Conservation (phyloP, 768 basidiomycete genomes). For the Mycena latifolia region DNA sequence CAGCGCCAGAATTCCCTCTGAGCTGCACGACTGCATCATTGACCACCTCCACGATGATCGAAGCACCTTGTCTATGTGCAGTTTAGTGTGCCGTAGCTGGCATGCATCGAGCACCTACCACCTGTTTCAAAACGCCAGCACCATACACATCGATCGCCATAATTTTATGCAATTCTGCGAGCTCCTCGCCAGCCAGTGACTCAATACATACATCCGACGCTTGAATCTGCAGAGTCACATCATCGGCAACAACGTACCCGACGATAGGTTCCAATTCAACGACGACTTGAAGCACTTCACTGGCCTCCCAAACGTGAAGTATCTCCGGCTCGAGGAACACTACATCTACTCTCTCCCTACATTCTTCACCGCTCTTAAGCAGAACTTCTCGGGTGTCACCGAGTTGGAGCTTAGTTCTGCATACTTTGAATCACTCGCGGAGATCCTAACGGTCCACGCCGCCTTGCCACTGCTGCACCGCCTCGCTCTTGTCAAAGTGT, state of each 20-base stretch:
- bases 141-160: not conserved
- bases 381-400: too few relatives aligned
- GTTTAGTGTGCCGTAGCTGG: not conserved
- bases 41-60: conserved; percentile 6
- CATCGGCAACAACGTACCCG: not conserved
- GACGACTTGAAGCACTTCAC: not conserved
- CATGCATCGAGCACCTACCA: conserved; percentile 5
- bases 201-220: conserved; percentile 19
- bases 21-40: conserved; percentile 14
- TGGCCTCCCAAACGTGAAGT: conserved; percentile 4
- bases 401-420: conserved; percentile 9
- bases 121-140: not conserved
- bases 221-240: conserved; percentile 19
- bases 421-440: conserved; percentile 6
- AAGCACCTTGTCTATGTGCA: not conserved
- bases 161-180: conserved; percentile 17
- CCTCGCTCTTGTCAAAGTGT: not conserved
- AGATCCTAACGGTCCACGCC: not conserved
- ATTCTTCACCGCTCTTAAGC: not conserved
- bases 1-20: conserved; percentile 2
- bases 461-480: conserved; percentile 12
- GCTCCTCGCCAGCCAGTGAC: conserved; percentile 12
- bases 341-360: not conserved
- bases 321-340: conserved; percentile 7
- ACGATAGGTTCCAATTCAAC: conserved; percentile 16